These are phyloP conservation scores for Ceratonia siliqua DNA, from an alignment of 306 rosid species.

Conservation along the genomic window DNA sequence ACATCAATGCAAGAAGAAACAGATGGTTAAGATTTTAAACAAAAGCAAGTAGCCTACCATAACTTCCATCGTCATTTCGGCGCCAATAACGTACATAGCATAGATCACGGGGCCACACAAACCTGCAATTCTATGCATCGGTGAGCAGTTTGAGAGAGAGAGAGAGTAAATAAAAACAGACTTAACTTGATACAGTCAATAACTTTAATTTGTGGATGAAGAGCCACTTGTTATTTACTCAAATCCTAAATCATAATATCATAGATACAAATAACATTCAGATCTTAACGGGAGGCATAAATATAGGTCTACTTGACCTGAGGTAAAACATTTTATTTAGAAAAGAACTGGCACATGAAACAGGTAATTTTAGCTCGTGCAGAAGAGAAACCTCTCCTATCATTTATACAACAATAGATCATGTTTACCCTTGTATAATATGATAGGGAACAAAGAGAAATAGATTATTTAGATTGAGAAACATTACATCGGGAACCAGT, in stretches of 20 bases:
- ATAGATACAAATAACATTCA: slow-evolving; percentile 6
- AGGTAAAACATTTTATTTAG: neutral
- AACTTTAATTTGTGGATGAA: neutral
- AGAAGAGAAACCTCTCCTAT: neutral
- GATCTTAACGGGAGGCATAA: slow-evolving; percentile 10
- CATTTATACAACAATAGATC: slow-evolving; percentile 13
- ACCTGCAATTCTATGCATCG: too few species aligned
- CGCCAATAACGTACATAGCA: slow-evolving; percentile 99
- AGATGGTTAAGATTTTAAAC: neutral
- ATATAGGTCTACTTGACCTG: neutral
- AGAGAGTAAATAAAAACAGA: too few species aligned
- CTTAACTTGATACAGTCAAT: slow-evolving; percentile 9
- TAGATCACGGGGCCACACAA: slow-evolving; percentile 99
- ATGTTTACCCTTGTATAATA: slow-evolving; percentile 2
- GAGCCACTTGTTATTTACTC: slow-evolving; percentile 18
- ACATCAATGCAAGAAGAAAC: slow-evolving; percentile 2
- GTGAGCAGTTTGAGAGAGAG: too few species aligned
- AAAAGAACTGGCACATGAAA: slow-evolving; percentile 3
- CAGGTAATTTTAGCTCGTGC: slow-evolving; percentile 14
- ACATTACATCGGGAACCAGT: slow-evolving; percentile 98
- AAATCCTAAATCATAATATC: slow-evolving; percentile 18
- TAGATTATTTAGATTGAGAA: slow-evolving; percentile 25
- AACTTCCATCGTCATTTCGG: slow-evolving; percentile 98
- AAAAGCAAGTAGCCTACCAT: slow-evolving; percentile 57
- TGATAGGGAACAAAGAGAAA: neutral